These are phyloP conservation scores for Pleurotus salmoneostramineus DNA, from an alignment of 768 basidiomycete genomes.

Conservation along the genomic window DNA sequence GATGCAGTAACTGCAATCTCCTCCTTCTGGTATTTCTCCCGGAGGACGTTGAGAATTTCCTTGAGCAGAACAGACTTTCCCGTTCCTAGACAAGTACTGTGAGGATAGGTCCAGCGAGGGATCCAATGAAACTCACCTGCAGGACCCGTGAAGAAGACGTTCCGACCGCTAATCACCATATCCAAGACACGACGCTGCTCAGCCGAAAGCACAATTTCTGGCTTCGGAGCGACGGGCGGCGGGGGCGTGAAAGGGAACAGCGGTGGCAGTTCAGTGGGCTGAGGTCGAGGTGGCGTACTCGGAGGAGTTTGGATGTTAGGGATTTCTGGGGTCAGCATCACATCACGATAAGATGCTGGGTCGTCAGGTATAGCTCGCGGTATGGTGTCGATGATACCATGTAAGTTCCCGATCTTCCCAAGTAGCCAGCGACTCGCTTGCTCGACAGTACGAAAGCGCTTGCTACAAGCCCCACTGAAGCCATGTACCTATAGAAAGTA, in stretches of 20 bases:
- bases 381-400: neutral
- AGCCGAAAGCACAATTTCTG: constrained; percentile 18
- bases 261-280: neutral
- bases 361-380: neutral
- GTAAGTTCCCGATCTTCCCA: neutral
- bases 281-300: neutral
- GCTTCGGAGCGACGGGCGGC: constrained; percentile 1
- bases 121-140: constrained; percentile 42
- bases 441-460: neutral
- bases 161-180: constrained; percentile 48
- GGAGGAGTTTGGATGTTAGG: neutral
- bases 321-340: neutral
- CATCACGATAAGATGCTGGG: neutral
- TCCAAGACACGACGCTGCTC: constrained; percentile 40
- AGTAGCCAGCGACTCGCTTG: neutral
- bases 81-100: constrained; percentile 35
- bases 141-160: constrained; percentile 73
- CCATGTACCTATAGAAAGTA: neutral
- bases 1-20: constrained; percentile 60
- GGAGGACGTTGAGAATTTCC: constrained; percentile 46
- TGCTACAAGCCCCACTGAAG: neutral
- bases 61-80: constrained; percentile 70
- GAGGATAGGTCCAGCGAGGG: neutral
- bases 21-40: constrained; percentile 20
- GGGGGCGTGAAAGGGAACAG: neutral